Evolutionary conservation across 495 filamentous ascomycete species (phyloP), one percentile per base, ranked within the genome.

Genomic region (Talaromyces ruber): DNA sequence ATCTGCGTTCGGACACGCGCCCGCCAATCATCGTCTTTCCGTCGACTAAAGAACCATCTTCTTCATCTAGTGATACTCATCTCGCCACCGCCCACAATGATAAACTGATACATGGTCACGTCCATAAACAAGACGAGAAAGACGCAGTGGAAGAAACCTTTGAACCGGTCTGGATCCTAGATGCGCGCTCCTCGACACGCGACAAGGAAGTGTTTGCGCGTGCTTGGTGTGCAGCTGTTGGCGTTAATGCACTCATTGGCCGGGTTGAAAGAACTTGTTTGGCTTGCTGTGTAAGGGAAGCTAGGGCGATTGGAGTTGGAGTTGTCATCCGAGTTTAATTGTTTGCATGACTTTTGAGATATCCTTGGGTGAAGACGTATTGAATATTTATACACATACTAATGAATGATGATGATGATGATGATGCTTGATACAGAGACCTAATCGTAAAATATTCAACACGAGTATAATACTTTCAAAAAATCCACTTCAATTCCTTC

Each of bases 271-370:
- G 84, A 64, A 84, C 82, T 0, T 91, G 88, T 67, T 64, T 90
- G 37, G 78, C 80, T 8, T 90, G 88, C 66, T 86, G 86, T 64
- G 81, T 92, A 28, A 76, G 88, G 25, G 88, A 92, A 72, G 88
- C 87, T 0, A 81, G 81, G 11, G 88, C 88, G 6, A 65, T 90
- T 53, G 83, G 83, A 6, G 84, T 87, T 73, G 81, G 79, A 52
- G 81, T 90, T 18, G 77, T 92, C 39, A 76, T 92, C 37, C 76
- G 86, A 59, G 78, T 88, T 11, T 79, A 83, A 18, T 32, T 18
- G 43, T 47, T 47, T 47, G 4, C 34, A 47, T 47, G 3, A 12
- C 14, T 39, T 21, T 21, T 47, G 43, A 47, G 43, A 47, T 47
- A 47, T 18, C 43, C 43, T 47, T 47, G 43, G 18, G 18, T 18